Base-by-base conservation (phyloP, 164 flowering plant species). In the Chloranthus sessilifolius region DNA sequence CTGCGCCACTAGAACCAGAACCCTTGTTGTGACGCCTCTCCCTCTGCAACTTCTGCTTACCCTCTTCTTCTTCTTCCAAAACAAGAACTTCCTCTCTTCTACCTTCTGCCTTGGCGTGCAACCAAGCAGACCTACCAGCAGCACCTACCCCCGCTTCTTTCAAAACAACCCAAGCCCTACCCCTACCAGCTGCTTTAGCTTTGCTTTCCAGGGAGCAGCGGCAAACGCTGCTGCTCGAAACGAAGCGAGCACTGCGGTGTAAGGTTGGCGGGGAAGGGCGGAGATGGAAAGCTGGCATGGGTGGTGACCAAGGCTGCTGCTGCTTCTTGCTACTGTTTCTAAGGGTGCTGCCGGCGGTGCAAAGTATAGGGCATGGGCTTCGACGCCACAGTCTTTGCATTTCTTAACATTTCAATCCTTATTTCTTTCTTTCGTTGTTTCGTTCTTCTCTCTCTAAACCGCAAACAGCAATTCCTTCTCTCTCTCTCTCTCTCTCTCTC, bases 371-470 rank as follows among this genome's bases (percentile, higher is more conserved):
- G 39, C 58, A 61, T 17, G 82, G 67, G 71, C 59, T 71, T 63
- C 70, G 53, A 8, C 74, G 68, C 36, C 80, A 45, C 53, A 84
- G 61, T 66, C 76, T 84, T 73, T 84, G 88, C 92, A 84, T 84
- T 54, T 7, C 64, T 47, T 14, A 16, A 73, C 81, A 75, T 75
- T 63, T 64, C 73, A 60, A 38, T 35, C 8, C 17, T 37, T 26
- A 11, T 19, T 40, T 20, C n/a, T n/a, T n/a, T n/a, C n/a, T n/a
- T n/a, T n/a, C n/a, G n/a, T n/a, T n/a, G 47, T 82, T 85, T 47
- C 94, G 96, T 14, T 72, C 82, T 15, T 68, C 85, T 22, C 85
- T 82, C 61, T 62, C 82, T 37, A 94, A 94, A 63, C 82, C n/a
- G n/a, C n/a, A n/a, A n/a, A n/a, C n/a, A 94, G 96, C 82, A 62